A percentile compares a stretch with the other conserved stretches of the same genome.
Conservation (phyloP, 2,329 filamentous ascomycete species). For the Diaporthe amygdali region DNA sequence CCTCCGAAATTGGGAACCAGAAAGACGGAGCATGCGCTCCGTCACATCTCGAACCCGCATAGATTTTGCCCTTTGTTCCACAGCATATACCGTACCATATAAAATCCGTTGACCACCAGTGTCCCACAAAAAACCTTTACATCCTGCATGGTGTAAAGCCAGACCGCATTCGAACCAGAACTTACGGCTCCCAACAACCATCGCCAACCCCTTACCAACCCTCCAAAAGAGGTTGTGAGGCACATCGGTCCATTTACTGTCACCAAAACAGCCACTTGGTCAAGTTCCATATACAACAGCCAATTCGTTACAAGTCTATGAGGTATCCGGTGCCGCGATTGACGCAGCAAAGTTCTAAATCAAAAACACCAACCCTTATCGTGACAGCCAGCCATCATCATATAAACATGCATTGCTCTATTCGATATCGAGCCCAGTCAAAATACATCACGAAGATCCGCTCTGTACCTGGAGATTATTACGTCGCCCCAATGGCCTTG, state of each 20-base stretch:
- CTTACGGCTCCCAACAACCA: neutral
- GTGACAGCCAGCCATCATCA: constrained; percentile 4
- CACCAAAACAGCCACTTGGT: neutral
- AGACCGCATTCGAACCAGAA: neutral
- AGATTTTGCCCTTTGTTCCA: neutral
- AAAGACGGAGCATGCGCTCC: constrained; percentile 4
- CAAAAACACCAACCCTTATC: neutral
- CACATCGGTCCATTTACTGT: neutral
- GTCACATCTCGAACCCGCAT: neutral
- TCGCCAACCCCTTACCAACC: neutral
- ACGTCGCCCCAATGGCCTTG: constrained; percentile 25
- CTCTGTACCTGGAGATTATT: neutral
- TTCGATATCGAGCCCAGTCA: no score
- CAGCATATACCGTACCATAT: neutral
- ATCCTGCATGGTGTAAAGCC: no score
- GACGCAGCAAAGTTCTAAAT: neutral
- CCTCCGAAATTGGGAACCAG: neutral
- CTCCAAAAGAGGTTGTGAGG: no score
- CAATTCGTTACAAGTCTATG: constrained; percentile 8
- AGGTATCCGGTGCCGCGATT: constrained; percentile 1
- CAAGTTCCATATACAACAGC: constrained; percentile 1
- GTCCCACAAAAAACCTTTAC: neutral
- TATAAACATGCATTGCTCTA: neutral
- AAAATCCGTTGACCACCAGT: neutral
- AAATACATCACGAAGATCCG: neutral